Conservation (phyloP, 805 yeast species). For the Teunomyces aglyptinius region DNA sequence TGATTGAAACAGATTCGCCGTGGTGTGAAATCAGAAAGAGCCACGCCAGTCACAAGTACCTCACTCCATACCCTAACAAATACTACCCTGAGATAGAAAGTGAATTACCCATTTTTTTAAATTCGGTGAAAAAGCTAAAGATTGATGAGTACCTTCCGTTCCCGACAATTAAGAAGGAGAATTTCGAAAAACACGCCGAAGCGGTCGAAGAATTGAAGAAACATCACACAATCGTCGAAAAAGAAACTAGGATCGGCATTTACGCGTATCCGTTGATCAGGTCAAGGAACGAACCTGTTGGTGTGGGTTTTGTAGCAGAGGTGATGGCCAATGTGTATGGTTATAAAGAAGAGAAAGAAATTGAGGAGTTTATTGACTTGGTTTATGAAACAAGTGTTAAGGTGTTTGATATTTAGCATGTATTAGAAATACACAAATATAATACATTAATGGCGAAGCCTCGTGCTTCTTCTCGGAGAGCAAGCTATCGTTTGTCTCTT, state of each 20-base stretch:
- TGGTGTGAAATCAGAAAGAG: constrained; percentile 94
- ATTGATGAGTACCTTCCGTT: constrained; percentile 57
- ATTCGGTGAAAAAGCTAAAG: constrained; percentile 23
- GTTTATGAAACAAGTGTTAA: constrained; percentile 36
- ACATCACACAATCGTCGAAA: constrained; percentile 10
- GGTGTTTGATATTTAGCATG: constrained; percentile 20
- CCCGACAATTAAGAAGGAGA: constrained; percentile 65
- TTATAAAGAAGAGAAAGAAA: constrained; percentile 23
- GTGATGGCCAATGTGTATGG: constrained; percentile 34
- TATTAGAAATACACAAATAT: constrained; percentile 1
- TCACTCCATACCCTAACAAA: constrained; percentile 55
- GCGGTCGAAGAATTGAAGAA: constrained; percentile 12
- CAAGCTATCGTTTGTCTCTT: background rate
- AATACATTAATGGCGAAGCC: constrained; percentile 3
- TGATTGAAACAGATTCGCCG: constrained; percentile 96
- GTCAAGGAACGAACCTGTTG: constrained; percentile 91
- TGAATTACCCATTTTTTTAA: background rate
- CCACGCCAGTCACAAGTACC: constrained; percentile 66
- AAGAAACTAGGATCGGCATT: constrained; percentile 17
- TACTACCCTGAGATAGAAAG: constrained; percentile 46
- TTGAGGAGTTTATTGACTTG: constrained; percentile 32
- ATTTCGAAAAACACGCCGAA: constrained; percentile 36
- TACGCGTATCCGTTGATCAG: constrained; percentile 56
- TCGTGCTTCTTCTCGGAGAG: constrained; percentile 5
- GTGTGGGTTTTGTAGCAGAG: constrained; percentile 75